Evolutionary conservation across 495 filamentous ascomycete species (phyloP).

Genomic region (Chaetomium tenue): DNA sequence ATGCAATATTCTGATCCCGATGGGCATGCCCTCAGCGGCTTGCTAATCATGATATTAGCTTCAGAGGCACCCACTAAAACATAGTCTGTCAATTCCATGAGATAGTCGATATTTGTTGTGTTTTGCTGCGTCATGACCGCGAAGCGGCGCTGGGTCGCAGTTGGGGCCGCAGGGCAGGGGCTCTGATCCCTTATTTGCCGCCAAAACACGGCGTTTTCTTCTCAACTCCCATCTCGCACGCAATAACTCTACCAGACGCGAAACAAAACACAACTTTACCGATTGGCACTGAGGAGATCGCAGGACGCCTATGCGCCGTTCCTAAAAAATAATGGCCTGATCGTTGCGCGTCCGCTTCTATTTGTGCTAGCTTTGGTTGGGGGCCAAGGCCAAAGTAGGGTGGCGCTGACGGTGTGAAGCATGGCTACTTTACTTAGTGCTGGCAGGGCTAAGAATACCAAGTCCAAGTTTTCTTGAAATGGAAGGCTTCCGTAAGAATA

Average conservation of each 20-base stretch:
- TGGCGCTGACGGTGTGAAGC: background rate
- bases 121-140: constrained; percentile 17
- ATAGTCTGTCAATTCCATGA: too few relatives aligned
- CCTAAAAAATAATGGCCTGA: background rate
- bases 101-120: background rate
- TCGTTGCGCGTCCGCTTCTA: background rate
- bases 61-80: too few relatives aligned
- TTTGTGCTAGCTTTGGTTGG: background rate
- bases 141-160: constrained; percentile 28
- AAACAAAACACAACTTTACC: background rate
- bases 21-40: too few relatives aligned
- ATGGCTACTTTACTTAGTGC: too few relatives aligned
- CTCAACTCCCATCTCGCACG: background rate
- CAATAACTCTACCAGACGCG: background rate
- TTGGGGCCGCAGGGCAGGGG: constrained; percentile 32
- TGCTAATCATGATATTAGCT: too few relatives aligned
- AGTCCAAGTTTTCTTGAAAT: background rate
- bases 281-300: background rate
- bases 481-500: background rate
- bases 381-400: background rate
- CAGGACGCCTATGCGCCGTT: background rate
- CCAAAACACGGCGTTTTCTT: background rate
- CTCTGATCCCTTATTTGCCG: background rate
- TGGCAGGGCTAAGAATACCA: background rate
- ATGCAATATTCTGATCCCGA: too few relatives aligned